Percentiles rank a stretch among this genome's conserved stretches.
phyloP scores from a whole-genome alignment of 2,329 filamentous ascomycete genomes.

The Paracoccidioides lutzii region DNA sequence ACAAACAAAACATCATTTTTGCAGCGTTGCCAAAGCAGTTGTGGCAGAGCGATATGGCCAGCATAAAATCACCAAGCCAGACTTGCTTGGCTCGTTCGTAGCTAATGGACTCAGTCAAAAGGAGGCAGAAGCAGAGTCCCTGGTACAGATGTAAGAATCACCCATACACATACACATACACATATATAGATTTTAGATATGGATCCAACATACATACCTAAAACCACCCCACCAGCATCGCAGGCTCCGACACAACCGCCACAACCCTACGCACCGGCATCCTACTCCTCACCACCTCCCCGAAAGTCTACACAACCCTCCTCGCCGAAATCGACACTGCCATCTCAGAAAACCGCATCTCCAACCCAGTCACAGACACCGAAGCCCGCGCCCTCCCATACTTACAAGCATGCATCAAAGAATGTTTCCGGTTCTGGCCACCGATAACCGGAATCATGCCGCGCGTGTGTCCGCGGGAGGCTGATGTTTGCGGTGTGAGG shows the following conservation, averaged over 20 bases:
- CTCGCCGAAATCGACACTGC: constrained; percentile 15
- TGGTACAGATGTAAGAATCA: constrained; percentile 4
- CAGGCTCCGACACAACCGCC: constrained; percentile 14
- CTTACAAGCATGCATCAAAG: constrained; percentile 18
- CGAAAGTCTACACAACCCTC: constrained; percentile 8
- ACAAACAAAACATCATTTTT: background rate
- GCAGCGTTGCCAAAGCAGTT: constrained; percentile 9
- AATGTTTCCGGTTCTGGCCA: constrained; percentile 15
- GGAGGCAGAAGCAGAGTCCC: constrained; percentile 3
- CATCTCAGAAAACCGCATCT: constrained; percentile 3
- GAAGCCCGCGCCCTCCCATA: constrained; percentile 15
- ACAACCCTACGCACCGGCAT: constrained; percentile 10
- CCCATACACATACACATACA: background rate
- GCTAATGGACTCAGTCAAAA: constrained; percentile 15
- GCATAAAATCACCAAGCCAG: constrained; percentile 9
- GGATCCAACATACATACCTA: background rate
- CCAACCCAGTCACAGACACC: constrained; percentile 6
- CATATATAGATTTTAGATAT: background rate
- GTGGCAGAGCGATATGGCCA: constrained; percentile 14
- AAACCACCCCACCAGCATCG: constrained; percentile 8
- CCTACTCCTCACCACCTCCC: constrained; percentile 10
- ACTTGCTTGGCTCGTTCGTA: constrained; percentile 22
- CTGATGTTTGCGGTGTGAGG: constrained; percentile 27
- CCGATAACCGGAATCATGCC: constrained; percentile 30
- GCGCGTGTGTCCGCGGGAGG: constrained; percentile 26